These are phyloP conservation scores for Pythium angustatum DNA, from an alignment of 352 stramenopile genomes.

Conservation along the genomic window DNA sequence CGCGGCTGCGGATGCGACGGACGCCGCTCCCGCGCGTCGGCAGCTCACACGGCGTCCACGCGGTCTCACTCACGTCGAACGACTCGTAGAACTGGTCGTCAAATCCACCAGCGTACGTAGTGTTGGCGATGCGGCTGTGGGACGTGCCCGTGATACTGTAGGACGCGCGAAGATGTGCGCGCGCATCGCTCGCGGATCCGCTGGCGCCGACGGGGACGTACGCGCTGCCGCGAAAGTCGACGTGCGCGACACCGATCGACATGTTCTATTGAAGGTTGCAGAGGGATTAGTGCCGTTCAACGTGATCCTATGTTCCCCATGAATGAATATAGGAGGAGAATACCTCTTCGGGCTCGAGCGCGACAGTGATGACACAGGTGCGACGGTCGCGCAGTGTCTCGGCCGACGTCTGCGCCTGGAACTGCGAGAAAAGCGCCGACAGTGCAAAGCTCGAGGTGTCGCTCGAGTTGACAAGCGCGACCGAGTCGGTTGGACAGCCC, in stretches of 20 bases:
- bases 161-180: constrained; percentile 19
- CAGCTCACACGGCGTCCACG: constrained; percentile 32
- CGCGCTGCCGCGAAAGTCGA: constrained; percentile 38
- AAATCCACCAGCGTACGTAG: constrained; percentile 22
- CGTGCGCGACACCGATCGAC: constrained; percentile 37
- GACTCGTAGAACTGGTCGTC: constrained; percentile 33
- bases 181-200: not conserved
- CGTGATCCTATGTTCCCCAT: too few relatives aligned
- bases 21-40: too few relatives aligned
- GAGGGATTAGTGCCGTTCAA: too few relatives aligned
- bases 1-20: not conserved
- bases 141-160: constrained; percentile 22
- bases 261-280: constrained; percentile 36
- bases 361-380: constrained; percentile 34
- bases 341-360: constrained; percentile 30
- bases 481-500: constrained; percentile 29
- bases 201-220: constrained; percentile 23
- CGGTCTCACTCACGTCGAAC: constrained; percentile 25
- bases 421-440: constrained; percentile 34
- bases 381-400: constrained; percentile 16
- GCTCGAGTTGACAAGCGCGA: constrained; percentile 30
- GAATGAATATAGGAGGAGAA: too few relatives aligned
- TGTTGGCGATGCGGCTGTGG: constrained; percentile 12
- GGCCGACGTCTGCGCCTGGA: constrained; percentile 29
- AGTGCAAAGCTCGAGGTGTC: constrained; percentile 33